These are phyloP conservation scores for Cucurbita pepo DNA, from an alignment of 306 rosid genomes.

Conservation along the genomic window DNA sequence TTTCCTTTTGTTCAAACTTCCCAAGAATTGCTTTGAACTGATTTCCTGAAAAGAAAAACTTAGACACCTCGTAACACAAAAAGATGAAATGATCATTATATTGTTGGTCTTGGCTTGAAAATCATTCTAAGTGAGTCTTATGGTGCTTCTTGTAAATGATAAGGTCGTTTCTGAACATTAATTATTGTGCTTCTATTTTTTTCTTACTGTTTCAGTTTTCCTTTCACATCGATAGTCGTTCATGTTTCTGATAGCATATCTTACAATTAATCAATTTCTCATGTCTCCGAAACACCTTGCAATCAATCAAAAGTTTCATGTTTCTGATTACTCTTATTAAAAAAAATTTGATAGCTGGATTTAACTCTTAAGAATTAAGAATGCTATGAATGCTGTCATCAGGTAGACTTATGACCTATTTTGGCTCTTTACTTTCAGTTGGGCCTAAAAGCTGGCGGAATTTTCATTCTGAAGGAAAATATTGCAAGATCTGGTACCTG, in stretches of 20 bases:
- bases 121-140: not conserved
- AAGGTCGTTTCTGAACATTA: not conserved
- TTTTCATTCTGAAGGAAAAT: slow-evolving; percentile 83
- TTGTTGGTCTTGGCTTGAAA: not conserved
- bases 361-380: not conserved
- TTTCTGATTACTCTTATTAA: not conserved
- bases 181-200: not conserved
- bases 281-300: not conserved
- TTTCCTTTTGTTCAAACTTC: not conserved
- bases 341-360: not conserved
- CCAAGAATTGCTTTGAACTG: not conserved
- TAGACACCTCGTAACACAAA: not conserved
- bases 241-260: not conserved
- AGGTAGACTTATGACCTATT: not conserved
- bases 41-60: not conserved
- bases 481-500: slow-evolving; percentile 61
- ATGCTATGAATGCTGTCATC: not conserved
- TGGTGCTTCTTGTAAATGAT: not conserved
- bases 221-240: not conserved
- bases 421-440: slow-evolving; percentile 26
- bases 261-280: not conserved
- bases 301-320: not conserved
- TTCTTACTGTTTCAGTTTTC: not conserved
- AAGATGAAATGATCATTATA: not conserved
- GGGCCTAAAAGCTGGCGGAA: slow-evolving; percentile 81